phyloP scores from a whole-genome alignment of 495 filamentous ascomycete genomes.

The Amorphotheca resinae region DNA sequence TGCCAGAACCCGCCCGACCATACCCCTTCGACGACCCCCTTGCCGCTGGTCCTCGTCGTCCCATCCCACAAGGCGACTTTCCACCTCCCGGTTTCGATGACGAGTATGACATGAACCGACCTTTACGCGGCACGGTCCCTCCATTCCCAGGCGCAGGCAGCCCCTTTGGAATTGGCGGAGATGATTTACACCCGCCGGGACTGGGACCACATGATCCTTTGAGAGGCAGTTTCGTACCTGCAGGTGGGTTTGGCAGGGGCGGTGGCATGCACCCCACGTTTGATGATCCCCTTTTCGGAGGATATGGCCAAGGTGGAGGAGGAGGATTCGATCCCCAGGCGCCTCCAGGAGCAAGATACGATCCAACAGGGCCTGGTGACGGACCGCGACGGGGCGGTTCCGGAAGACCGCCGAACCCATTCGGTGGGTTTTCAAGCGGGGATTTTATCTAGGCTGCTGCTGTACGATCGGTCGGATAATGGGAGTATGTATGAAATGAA shows the following conservation, averaged over 20 bases:
- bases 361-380: slow-evolving; percentile 71
- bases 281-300: slow-evolving; percentile 81
- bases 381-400: slow-evolving; percentile 33
- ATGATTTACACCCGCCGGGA: slow-evolving; percentile 80
- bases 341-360: slow-evolving; percentile 53
- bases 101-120: slow-evolving; percentile 72
- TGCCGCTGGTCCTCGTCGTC: slow-evolving; percentile 45
- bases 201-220: slow-evolving; percentile 78
- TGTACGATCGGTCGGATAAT: slow-evolving; percentile 1
- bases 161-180: slow-evolving; percentile 58
- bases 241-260: slow-evolving; percentile 27
- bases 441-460: slow-evolving; percentile 47
- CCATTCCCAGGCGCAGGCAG: slow-evolving; percentile 36
- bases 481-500: background rate
- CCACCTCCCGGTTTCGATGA: slow-evolving; percentile 86
- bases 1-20: slow-evolving; percentile 47
- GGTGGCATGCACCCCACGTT: slow-evolving; percentile 92
- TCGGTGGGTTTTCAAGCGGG: slow-evolving; percentile 50
- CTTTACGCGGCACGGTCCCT: slow-evolving; percentile 37
- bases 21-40: slow-evolving; percentile 60
- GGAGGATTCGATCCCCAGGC: slow-evolving; percentile 40
- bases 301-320: slow-evolving; percentile 33
- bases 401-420: slow-evolving; percentile 40
- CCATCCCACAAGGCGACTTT: slow-evolving; percentile 64
- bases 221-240: slow-evolving; percentile 45